These are phyloP conservation scores for Nakazawaea holstii DNA, from an alignment of 805 yeast genomes.

Conservation along the genomic window DNA sequence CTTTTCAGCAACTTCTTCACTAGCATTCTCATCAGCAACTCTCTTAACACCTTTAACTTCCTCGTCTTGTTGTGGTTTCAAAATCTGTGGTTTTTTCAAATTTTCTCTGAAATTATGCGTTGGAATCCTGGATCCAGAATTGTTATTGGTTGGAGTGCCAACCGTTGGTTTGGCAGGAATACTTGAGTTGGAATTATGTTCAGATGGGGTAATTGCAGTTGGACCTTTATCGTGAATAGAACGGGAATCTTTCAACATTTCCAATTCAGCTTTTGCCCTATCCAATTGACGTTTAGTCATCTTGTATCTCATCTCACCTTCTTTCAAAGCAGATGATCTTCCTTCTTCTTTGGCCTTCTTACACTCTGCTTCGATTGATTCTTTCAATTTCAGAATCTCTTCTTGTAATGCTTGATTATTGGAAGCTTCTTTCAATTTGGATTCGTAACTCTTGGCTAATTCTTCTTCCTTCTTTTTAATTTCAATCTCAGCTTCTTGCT, in stretches of 20 bases:
- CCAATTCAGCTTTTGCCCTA: constrained; percentile 36
- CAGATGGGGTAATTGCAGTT: background rate
- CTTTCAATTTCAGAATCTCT: constrained; percentile 18
- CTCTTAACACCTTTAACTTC: background rate
- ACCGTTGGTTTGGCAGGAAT: constrained; percentile 1
- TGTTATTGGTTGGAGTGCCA: background rate
- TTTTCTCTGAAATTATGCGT: constrained; percentile 1
- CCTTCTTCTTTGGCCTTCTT: constrained; percentile 38
- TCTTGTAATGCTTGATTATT: constrained; percentile 19
- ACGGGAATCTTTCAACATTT: constrained; percentile 12
- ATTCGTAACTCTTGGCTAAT: constrained; percentile 10
- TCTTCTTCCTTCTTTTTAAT: constrained; percentile 10
- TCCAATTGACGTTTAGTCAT: constrained; percentile 52
- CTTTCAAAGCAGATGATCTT: constrained; percentile 46
- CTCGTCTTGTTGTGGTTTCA: constrained; percentile 7
- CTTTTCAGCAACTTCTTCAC: background rate
- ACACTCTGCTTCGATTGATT: constrained; percentile 20
- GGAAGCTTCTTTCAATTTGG: constrained; percentile 1
- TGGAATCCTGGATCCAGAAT: constrained; percentile 4
- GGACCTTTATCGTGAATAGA: constrained; percentile 3
- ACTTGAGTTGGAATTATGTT: background rate
- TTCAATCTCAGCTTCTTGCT: constrained; percentile 15
- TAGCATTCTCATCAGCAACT: constrained; percentile 1
- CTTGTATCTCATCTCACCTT: constrained; percentile 52
- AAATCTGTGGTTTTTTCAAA: constrained; percentile 7